Percentiles rank a stretch among this genome's conserved stretches.
phyloP scores from a whole-genome alignment of 306 rosid genomes.

The Crataegus laevigata region DNA sequence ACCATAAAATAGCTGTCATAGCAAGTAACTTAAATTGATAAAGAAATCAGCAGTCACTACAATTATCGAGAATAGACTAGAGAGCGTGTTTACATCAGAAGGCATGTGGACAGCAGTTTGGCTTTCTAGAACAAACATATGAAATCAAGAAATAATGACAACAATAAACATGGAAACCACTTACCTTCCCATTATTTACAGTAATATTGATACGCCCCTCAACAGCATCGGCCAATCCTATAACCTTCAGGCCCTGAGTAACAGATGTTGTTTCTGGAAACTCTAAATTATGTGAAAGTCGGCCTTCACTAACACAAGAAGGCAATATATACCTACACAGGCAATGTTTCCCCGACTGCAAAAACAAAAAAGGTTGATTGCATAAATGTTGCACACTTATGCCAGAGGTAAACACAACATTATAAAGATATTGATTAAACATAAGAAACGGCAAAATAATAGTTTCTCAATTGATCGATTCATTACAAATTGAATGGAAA shows the following conservation, averaged over 20 bases:
- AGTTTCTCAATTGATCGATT: not conserved
- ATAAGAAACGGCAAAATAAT: not conserved
- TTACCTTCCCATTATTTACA: slow-evolving; percentile 72
- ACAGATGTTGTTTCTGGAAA: slow-evolving; percentile 54
- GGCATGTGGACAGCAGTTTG: not conserved
- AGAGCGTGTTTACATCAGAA: not conserved
- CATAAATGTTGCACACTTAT: slow-evolving; percentile 1
- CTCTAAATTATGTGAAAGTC: slow-evolving; percentile 39
- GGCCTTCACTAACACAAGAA: slow-evolving; percentile 51
- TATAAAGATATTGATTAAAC: not conserved
- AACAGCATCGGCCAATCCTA: slow-evolving; percentile 80
- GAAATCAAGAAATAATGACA: slow-evolving; percentile 2
- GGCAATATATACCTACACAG: slow-evolving; percentile 76
- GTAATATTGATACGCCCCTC: slow-evolving; percentile 79
- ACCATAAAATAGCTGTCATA: slow-evolving; percentile 1
- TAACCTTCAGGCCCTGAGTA: slow-evolving; percentile 54
- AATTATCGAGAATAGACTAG: not conserved
- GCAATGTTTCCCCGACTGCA: slow-evolving; percentile 95
- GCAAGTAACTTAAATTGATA: not conserved
- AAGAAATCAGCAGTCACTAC: not conserved
- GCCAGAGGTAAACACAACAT: not conserved
- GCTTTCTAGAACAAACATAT: not conserved
- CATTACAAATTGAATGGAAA: not conserved
- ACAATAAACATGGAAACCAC: slow-evolving; percentile 9
- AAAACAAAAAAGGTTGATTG: not conserved